Evolutionary conservation across 495 filamentous ascomycete genomes (phyloP).

Genomic region (Stereocaulon alpinum): DNA sequence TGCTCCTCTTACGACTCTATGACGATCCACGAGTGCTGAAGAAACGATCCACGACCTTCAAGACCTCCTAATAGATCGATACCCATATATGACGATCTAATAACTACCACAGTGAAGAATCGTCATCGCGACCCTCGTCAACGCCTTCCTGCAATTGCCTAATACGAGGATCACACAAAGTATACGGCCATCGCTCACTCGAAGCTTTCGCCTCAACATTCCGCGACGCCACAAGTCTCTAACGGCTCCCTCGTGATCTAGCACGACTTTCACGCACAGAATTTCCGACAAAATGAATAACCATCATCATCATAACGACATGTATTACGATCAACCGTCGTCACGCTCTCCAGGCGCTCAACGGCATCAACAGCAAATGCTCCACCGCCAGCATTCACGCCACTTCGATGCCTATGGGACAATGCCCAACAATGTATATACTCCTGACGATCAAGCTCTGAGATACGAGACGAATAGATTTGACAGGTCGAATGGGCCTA

Average conservation of each 20-base stretch:
- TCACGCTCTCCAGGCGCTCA: conserved; percentile 53
- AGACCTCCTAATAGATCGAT: conserved; percentile 11
- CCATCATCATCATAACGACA: conserved; percentile 50
- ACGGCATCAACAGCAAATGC: conserved; percentile 50
- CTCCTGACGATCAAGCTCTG: conserved; percentile 47
- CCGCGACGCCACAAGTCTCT: conserved; percentile 1
- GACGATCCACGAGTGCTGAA: conserved; percentile 14
- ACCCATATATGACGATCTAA: conserved; percentile 2
- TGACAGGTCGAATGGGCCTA: conserved; percentile 47
- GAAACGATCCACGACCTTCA: conserved; percentile 19
- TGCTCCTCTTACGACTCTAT: conserved; percentile 11
- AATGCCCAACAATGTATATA: conserved; percentile 51
- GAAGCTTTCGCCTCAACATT: neutral
- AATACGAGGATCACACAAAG: neutral
- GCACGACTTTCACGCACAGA: neutral
- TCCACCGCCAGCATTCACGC: conserved; percentile 57
- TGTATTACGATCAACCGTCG: conserved; percentile 51
- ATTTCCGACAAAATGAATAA: conserved; percentile 27
- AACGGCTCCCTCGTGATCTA: conserved; percentile 6
- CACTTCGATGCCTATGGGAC: conserved; percentile 58
- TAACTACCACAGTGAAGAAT: neutral
- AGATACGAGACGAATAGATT: conserved; percentile 51
- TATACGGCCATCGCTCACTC: neutral
- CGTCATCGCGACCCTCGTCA: neutral
- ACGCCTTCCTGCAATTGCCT: neutral